These are phyloP conservation scores for Hydrangea macrophylla DNA, from an alignment of 148 eudicot genomes.

Conservation along the genomic window DNA sequence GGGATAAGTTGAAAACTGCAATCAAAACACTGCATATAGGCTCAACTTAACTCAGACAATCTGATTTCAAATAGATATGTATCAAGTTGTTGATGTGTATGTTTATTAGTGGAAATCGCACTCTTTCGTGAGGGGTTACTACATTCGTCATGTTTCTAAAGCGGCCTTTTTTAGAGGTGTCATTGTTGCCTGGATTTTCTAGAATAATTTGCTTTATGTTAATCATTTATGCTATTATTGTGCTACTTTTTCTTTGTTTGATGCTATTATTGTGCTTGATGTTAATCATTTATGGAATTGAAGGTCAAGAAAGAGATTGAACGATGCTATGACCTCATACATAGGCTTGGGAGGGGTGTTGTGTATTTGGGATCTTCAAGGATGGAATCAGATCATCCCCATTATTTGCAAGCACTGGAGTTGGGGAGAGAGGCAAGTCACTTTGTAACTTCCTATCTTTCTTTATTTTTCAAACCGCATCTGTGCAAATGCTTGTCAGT, in stretches of 20 bases:
- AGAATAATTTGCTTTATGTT: background rate
- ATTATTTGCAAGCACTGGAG: slow-evolving; percentile 56
- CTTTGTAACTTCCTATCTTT: background rate
- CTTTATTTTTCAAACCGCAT: background rate
- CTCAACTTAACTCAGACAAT: background rate
- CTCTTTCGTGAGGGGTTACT: background rate
- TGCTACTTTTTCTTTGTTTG: slow-evolving; percentile 4
- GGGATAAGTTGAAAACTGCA: no score
- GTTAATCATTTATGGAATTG: slow-evolving; percentile 1
- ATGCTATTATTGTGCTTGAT: background rate
- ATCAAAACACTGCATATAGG: background rate
- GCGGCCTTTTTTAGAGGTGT: background rate
- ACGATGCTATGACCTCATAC: slow-evolving; percentile 78
- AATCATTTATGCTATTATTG: background rate
- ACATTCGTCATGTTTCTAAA: background rate
- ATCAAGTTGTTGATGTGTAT: background rate
- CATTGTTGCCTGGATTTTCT: background rate
- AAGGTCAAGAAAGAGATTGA: slow-evolving; percentile 89
- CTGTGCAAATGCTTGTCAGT: background rate
- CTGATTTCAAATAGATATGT: background rate
- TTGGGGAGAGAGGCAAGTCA: slow-evolving; percentile 65
- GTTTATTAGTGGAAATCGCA: no score
- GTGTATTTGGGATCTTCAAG: slow-evolving; percentile 90
- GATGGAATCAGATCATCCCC: slow-evolving; percentile 68
- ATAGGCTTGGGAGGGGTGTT: slow-evolving; percentile 82